Base-by-base conservation (phyloP, 1,284 basidiomycete genomes). In the Fistulinella cinereoalba region DNA sequence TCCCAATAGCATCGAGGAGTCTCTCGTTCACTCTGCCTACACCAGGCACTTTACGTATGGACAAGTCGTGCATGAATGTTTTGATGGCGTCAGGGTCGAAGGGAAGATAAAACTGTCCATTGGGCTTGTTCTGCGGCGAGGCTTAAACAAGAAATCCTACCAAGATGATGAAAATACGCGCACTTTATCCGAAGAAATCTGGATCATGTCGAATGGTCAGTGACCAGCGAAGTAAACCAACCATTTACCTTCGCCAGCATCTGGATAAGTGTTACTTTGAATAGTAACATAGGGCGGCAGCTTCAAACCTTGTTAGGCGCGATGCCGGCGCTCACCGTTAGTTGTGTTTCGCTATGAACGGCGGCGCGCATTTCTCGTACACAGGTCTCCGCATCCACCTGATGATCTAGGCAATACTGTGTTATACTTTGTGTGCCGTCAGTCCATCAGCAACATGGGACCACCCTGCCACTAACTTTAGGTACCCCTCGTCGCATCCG, bases 241-340 rank as follows among this genome's bases (percentile, higher is more conserved):
- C 37, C n/a, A 47, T 47, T 28, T 41, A 87, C 86, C 74, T 94
- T 94, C 37, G 91, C 89, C 8, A 94, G 74, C 83, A 81, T 81
- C 79, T 80, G 47, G 6, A 42, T 13, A 31, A 16, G 15, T 43
- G 50, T 58, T 41, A 67, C 56, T 55, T 60, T 24, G 41, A 16
- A 16, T 10, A 41, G 32, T 36, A 44, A 33, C 7, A 50, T 36
- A 15, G 10, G 10, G 45, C 34, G 10, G 23, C 16, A 50, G 11
- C 37, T 36, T 57, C 61, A 16, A 54, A 84, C 88, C 75, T 83
- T 88, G 61, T 89, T 96, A 0, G 92, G 87, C 0, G 92, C 92
- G 47, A 95, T 93, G 18, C 92, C 97, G 23, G 94, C 94, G 55
- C 92, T 95, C 44, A 93, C 92, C 4, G 96, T 98, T 43, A 99